Conservation (phyloP, 164 flowering plant species). For the Cinnamomum chago region DNA sequence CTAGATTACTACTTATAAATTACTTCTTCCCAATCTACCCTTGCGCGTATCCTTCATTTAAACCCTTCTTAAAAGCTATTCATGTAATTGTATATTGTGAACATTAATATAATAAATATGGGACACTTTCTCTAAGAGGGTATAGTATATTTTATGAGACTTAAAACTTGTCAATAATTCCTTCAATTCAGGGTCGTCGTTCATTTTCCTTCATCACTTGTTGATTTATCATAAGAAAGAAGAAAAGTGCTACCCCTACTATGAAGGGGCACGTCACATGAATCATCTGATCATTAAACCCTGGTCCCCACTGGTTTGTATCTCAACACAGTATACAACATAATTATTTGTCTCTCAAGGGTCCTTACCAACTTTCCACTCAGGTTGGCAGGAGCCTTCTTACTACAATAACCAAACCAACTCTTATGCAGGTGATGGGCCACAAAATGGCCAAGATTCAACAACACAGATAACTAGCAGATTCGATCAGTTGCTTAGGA, state of each 20-base stretch:
- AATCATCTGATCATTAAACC: neutral
- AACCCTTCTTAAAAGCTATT: too few species aligned
- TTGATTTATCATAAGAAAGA: too few species aligned
- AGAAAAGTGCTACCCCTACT: neutral
- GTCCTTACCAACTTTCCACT: conserved; percentile 14
- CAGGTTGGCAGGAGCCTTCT: conserved; percentile 17
- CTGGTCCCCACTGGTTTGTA: neutral
- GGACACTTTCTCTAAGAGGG: too few species aligned
- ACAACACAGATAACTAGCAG: conserved; percentile 21
- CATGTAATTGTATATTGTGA: too few species aligned
- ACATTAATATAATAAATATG: too few species aligned
- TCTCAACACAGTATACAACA: neutral
- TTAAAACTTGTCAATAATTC: neutral
- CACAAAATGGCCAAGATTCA: conserved; percentile 19
- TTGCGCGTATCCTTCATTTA: too few species aligned
- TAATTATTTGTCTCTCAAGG: conserved; percentile 14
- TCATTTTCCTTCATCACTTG: too few species aligned
- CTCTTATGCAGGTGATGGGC: conserved; percentile 20
- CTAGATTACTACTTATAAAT: too few species aligned
- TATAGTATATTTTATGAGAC: too few species aligned
- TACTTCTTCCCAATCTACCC: too few species aligned
- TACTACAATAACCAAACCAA: conserved; percentile 8
- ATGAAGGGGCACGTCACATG: neutral
- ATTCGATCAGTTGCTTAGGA: conserved; percentile 35
- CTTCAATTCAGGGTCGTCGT: neutral